Base-by-base conservation (phyloP, 257 asterid genomes). In the Fraxinus americana region DNA sequence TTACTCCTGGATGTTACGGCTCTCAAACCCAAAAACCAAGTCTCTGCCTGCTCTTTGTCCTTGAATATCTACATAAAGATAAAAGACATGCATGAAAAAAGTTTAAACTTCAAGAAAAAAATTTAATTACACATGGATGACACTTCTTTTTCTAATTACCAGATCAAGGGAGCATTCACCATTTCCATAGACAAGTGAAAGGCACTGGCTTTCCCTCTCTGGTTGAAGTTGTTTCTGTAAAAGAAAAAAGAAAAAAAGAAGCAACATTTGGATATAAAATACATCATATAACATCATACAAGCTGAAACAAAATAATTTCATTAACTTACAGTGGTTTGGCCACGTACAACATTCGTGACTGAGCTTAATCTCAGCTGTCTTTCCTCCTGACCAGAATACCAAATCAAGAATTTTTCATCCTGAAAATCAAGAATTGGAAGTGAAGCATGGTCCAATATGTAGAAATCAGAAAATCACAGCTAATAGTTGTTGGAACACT, bases 351-450 rank as follows among this genome's bases (percentile, higher is more conserved):
- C 82, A 72, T 82, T 77, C 0, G 78, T 78, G 32, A 85, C 79
- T 9, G 85, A 85, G 75, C 88, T 83, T 73, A 87, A 72, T 69
- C 79, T 85, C 79, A 87, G 36, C 66, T 77, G 88, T 71, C 81
- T 84, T 85, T 87, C 91, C 83, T 83, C 82, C 84, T 83, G 83
- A 73, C 89, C 88, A 21, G 89, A 83, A 75, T 79, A 85, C 91
- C 91, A 85, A 75, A 85, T 78, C 83, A 87, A 82, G 67, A 72
- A 85, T 75, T 83, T 81, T 65, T 87, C 89, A 75, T 87, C 91
- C 91, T 87, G 88, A 65, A 85, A 78, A 63, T 63, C 69, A 4
- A 63, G 69, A 25, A 63, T 11, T 63, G 16, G 69, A 27, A 25
- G 3, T 63, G 69, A 25, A 35, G 69, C 35, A 1, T 25, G 19